Percentiles rank a stretch among this genome's conserved stretches.
phyloP scores from a whole-genome alignment of 768 basidiomycete genomes.

The Auricularia heimuer region DNA sequence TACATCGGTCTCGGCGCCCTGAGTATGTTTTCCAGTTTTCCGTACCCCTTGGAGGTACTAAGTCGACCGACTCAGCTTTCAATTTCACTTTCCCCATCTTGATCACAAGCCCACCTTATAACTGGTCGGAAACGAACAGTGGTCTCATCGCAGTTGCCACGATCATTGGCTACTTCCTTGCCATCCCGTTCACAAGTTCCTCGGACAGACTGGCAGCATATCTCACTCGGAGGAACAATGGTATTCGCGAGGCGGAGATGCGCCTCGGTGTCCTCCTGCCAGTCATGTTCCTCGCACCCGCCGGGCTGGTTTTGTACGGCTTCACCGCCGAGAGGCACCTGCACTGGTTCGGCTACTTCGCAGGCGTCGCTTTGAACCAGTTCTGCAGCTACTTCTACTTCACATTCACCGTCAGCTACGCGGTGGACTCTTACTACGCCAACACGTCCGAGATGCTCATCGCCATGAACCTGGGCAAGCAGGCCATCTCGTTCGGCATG shows the following conservation, averaged over 20 bases:
- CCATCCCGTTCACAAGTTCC: conserved; percentile 4
- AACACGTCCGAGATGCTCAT: conserved; percentile 4
- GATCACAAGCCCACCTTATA: conserved; percentile 5
- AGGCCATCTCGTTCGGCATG: conserved; percentile 8
- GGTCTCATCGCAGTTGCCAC: conserved; percentile 6
- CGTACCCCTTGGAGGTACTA: too few relatives aligned
- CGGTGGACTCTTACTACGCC: conserved; percentile 6
- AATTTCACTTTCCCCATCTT: conserved; percentile 5
- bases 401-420: conserved; percentile 5
- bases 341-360: conserved; percentile 6
- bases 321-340: conserved; percentile 4
- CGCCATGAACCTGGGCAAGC: conserved; percentile 9
- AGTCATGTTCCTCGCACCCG: conserved; percentile 5
- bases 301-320: conserved; percentile 4
- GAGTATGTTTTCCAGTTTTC: neutral
- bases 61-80: neutral
- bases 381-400: conserved; percentile 6
- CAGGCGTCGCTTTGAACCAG: conserved; percentile 6
- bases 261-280: conserved; percentile 6
- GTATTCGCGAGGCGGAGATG: conserved; percentile 6
- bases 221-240: conserved; percentile 4
- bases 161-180: conserved; percentile 3
- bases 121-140: conserved; percentile 5
- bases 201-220: conserved; percentile 5
- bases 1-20: conserved; percentile 5